A percentile compares a stretch with the other conserved stretches of the same genome.
These are phyloP conservation scores for Escallonia rubra DNA, from an alignment of 129 eudicot species.

Conservation along the genomic window DNA sequence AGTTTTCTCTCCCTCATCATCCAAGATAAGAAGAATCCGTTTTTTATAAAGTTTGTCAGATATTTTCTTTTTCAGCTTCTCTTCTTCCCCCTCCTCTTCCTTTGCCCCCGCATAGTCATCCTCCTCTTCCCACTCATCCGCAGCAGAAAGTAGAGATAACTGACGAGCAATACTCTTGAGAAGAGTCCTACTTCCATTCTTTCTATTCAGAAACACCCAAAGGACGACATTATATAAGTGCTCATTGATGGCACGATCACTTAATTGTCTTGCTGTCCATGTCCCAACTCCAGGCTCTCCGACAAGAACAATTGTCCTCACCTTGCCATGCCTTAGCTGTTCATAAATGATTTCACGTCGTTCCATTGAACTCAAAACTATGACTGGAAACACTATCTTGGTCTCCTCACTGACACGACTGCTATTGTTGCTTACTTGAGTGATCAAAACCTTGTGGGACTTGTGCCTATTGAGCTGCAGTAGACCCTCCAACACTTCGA, in stretches of 20 bases:
- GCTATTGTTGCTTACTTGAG: neutral
- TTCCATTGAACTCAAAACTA: no score
- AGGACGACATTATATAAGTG: conserved; percentile 2
- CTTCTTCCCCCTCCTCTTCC: neutral
- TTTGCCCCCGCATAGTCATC: neutral
- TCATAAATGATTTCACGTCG: neutral
- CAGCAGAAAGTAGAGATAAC: conserved; percentile 17
- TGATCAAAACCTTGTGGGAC: conserved; percentile 1
- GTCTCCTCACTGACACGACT: no score
- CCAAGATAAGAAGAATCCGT: conserved; percentile 29
- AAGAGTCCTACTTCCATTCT: conserved; percentile 13
- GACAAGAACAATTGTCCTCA: conserved; percentile 8
- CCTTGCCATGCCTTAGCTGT: neutral
- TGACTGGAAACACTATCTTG: no score
- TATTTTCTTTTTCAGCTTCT: neutral
- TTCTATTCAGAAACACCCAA: conserved; percentile 28
- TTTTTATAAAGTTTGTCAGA: neutral
- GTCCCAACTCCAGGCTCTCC: conserved; percentile 44
- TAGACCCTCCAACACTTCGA: neutral
- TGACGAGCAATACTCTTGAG: conserved; percentile 29
- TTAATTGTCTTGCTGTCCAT: conserved; percentile 32
- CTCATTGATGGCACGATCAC: conserved; percentile 4
- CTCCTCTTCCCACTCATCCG: conserved; percentile 29
- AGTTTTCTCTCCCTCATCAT: conserved; percentile 7
- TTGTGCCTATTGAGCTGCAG: neutral